Evolutionary conservation across 2,329 filamentous ascomycete species (phyloP).

Genomic region (Apiospora aurea): DNA sequence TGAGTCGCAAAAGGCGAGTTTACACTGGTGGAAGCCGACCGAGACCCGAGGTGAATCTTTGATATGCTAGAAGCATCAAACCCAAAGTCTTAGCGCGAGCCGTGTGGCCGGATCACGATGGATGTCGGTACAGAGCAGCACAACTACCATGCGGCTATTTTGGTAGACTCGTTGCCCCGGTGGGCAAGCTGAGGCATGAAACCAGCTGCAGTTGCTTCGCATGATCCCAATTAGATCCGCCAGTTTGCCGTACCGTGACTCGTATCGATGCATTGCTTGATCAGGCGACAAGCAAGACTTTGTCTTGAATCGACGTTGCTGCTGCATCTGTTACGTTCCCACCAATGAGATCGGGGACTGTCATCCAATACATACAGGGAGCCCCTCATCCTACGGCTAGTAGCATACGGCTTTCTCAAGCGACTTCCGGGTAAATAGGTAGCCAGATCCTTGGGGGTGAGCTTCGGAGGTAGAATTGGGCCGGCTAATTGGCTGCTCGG

Average conservation of each 20-base stretch:
- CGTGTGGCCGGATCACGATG: too few relatives aligned
- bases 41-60: too few relatives aligned
- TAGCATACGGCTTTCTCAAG: background rate
- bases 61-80: too few relatives aligned
- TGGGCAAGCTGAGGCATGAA: background rate
- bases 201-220: background rate
- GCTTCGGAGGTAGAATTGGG: background rate
- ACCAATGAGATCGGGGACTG: background rate
- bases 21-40: too few relatives aligned
- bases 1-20: too few relatives aligned
- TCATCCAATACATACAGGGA: background rate
- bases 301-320: background rate
- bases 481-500: background rate
- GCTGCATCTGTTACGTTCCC: background rate
- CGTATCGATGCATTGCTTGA: background rate
- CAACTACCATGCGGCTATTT: background rate
- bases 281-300: background rate
- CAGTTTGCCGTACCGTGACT: background rate
- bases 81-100: too few relatives aligned
- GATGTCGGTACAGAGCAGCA: background rate
- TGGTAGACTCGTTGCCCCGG: background rate
- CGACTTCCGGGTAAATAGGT: constrained; percentile 7
- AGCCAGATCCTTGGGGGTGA: background rate
- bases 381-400: background rate
- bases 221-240: too few relatives aligned